Percentiles rank a stretch among this genome's conserved stretches.
These are phyloP conservation scores for Boletales sp. DNA, from an alignment of 768 basidiomycete genomes.

Conservation along the genomic window DNA sequence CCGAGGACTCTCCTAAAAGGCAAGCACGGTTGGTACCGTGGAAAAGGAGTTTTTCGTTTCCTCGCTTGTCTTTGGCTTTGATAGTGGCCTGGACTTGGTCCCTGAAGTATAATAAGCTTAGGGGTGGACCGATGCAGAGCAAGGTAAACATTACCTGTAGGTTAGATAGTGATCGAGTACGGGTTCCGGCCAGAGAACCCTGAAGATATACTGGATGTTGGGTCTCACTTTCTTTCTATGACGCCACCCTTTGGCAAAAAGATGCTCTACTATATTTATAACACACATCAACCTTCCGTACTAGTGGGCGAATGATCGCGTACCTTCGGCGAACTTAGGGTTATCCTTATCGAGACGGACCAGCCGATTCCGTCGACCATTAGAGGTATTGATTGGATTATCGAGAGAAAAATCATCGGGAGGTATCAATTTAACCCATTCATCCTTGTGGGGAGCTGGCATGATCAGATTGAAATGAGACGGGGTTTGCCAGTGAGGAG, in stretches of 20 bases:
- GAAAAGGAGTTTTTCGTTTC: constrained; percentile 59
- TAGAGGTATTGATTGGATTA: constrained; percentile 37
- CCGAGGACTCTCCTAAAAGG: constrained; percentile 49
- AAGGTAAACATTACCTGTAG: constrained; percentile 38
- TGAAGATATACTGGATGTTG: constrained; percentile 47
- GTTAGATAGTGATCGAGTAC: constrained; percentile 42
- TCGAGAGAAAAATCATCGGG: constrained; percentile 36
- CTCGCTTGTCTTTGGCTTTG: constrained; percentile 27
- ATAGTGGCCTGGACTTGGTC: constrained; percentile 25
- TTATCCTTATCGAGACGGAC: constrained; percentile 35
- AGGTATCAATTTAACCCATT: constrained; percentile 25
- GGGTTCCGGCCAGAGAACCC: constrained; percentile 44
- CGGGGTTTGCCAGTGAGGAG: background rate
- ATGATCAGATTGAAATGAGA: constrained; percentile 13
- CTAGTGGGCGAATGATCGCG: constrained; percentile 11
- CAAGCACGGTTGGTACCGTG: constrained; percentile 66
- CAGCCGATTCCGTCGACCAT: constrained; percentile 42
- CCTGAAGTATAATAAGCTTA: constrained; percentile 13
- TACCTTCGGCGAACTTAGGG: constrained; percentile 40
- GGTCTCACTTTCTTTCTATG: constrained; percentile 53
- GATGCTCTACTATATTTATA: constrained; percentile 40
- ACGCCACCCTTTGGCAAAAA: constrained; percentile 53
- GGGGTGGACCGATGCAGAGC: constrained; percentile 15
- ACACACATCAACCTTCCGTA: background rate
- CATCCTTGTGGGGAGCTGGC: constrained; percentile 17